Evolutionary conservation across 208 protist genomes (phyloP), one percentile per base, ranked within the genome.

Genomic region (Leishmania amazonensis): DNA sequence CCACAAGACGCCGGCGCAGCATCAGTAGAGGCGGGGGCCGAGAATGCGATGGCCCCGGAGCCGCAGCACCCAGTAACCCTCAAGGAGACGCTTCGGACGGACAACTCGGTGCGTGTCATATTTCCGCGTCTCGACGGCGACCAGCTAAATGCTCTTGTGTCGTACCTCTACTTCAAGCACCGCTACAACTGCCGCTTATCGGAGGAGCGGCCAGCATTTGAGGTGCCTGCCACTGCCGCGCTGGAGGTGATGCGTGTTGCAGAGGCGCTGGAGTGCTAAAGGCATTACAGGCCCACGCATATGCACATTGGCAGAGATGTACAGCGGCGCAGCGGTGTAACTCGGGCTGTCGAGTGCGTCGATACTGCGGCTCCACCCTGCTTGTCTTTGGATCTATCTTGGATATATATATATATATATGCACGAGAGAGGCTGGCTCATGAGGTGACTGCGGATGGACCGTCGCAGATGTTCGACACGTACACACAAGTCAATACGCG

Each of bases 121-220:
- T 97, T 98, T 78, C 92, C 92, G 1, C 81, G 68, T 24, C 64
- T 90, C 24, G 54, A 75, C n/a, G 83, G 89, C 24, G 68, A 79
- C 42, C 83, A 88, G 42, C 83, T 98, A 19, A 91, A 97, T 35
- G 85, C 87, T 51, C 67, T 96, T 5, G 76, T 98, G 42, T 85
- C 88, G 58, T 98, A 98, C 79, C 78, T 97, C 38, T 93, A 97
- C 82, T 96, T 95, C 86, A 98, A 98, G 77, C 87, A 93, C 72
- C 81, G 85, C 38, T 97, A 97, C 70, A 95, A 96, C 19, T 85
- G 92, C n/a, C 79, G 75, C 6, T 74, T 84, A 42, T 75, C 67
- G 17, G 89, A 90, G 45, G 60, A 80, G 38, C 89, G 95, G 35
- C 91, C 91, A 28, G 71, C 79, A 19, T 97, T 98, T 72, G 62